phyloP scores from a whole-genome alignment of 768 basidiomycete species.

The Termitomyces heimii region DNA sequence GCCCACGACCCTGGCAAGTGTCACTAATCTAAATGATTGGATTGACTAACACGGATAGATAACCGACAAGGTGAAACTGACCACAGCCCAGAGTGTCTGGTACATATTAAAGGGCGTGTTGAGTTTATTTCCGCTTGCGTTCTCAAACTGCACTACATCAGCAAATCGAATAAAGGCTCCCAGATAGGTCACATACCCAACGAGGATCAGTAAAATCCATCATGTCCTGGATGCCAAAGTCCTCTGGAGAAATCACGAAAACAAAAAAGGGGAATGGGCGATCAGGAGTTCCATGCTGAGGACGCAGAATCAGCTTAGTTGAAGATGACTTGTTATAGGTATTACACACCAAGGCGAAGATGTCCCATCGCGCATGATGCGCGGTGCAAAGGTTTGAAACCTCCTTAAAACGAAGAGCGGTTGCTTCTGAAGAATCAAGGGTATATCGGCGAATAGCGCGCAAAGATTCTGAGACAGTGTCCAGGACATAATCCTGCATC shows the following conservation, averaged over 20 bases:
- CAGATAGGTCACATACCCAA: slow-evolving; percentile 6
- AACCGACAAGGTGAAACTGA: slow-evolving; percentile 5
- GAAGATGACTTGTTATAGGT: neutral
- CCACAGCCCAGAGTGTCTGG: slow-evolving; percentile 21
- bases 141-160: slow-evolving; percentile 8
- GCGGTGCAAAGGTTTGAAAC: slow-evolving; percentile 15
- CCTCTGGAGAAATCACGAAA: slow-evolving; percentile 18
- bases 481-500: slow-evolving; percentile 15
- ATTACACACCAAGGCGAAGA: slow-evolving; percentile 15
- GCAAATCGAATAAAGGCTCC: neutral
- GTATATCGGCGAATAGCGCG: slow-evolving; percentile 8
- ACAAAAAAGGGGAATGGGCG: slow-evolving; percentile 14
- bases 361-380: slow-evolving; percentile 21
- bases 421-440: slow-evolving; percentile 3
- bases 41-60: neutral
- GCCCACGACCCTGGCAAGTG: slow-evolving; percentile 15
- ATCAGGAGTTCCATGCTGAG: slow-evolving; percentile 10
- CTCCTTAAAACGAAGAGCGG: slow-evolving; percentile 13
- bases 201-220: slow-evolving; percentile 10
- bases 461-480: slow-evolving; percentile 15
- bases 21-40: slow-evolving; percentile 14
- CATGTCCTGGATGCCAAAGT: slow-evolving; percentile 19
- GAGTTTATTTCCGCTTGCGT: slow-evolving; percentile 9
- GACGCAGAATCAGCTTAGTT: neutral
- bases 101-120: slow-evolving; percentile 8